Evolutionary conservation across 208 protist genomes (phyloP).

Genomic region (Acanthamoeba castellanii): DNA sequence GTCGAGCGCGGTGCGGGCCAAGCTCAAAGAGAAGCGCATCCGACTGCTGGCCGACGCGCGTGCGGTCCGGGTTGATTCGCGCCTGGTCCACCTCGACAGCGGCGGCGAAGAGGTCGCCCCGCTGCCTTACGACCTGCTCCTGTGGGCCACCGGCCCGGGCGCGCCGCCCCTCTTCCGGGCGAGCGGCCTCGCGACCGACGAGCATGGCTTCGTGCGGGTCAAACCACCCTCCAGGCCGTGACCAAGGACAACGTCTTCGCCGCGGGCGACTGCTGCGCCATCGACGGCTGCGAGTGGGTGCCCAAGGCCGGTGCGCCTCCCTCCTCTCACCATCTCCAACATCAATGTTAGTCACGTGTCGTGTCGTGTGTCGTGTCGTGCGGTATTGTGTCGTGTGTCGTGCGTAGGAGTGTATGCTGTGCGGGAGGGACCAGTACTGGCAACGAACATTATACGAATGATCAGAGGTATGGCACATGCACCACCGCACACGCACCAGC

Average conservation of each 20-base stretch:
- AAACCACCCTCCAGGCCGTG: neutral
- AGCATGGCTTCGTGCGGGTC: neutral
- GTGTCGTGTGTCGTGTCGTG: too few relatives aligned
- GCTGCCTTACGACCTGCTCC: neutral
- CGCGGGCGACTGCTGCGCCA: slow-evolving; percentile 16
- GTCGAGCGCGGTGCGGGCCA: neutral
- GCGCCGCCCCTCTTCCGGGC: neutral
- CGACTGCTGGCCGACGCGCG: neutral
- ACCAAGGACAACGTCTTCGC: neutral
- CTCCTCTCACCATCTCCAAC: too few relatives aligned
- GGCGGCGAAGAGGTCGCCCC: neutral
- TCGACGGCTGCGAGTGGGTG: slow-evolving; percentile 34
- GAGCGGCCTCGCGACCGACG: neutral
- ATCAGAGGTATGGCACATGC: neutral
- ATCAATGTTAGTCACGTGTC: too few relatives aligned
- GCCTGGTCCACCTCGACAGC: neutral
- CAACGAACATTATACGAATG: neutral
- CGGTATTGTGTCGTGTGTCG: too few relatives aligned
- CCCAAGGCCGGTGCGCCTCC: neutral
- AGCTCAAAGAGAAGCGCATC: neutral
- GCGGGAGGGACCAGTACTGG: neutral
- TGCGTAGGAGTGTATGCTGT: neutral
- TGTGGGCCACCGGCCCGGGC: slow-evolving; percentile 17
- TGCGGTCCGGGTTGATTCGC: neutral
- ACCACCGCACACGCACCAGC: too few relatives aligned